A percentile compares a stretch with the other conserved stretches of the same genome.
Conservation (phyloP, 257 asterid species). For the Nyctanthes arbortristis region DNA sequence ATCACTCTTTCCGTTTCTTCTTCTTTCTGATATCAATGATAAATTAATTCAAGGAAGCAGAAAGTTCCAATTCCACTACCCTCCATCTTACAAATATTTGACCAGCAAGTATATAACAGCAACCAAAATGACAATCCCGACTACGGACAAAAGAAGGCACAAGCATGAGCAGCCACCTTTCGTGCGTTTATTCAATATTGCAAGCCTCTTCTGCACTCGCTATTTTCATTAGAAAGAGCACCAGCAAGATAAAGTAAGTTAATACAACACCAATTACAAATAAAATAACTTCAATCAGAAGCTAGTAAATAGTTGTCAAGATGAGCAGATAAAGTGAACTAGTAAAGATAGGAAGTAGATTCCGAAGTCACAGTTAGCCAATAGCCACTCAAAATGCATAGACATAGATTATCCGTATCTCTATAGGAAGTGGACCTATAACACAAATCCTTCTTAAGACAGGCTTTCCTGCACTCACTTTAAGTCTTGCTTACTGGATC, state of each 20-base stretch:
- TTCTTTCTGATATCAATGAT: conserved; percentile 34
- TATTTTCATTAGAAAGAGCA: conserved; percentile 27
- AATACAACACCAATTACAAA: conserved; percentile 13
- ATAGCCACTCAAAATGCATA: not conserved
- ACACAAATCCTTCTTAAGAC: not conserved
- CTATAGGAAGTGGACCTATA: too few relatives aligned
- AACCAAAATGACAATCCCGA: conserved; percentile 68
- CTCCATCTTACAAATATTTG: conserved; percentile 62
- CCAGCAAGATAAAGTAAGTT: conserved; percentile 8
- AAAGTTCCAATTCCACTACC: conserved; percentile 16
- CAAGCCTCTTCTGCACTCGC: conserved; percentile 83
- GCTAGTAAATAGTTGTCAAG: not conserved
- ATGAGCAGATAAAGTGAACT: not conserved
- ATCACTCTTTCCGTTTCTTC: conserved; percentile 44
- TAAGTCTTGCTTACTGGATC: too few relatives aligned
- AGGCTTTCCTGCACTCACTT: not conserved
- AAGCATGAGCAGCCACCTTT: conserved; percentile 95
- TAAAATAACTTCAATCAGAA: not conserved
- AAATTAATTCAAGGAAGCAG: not conserved
- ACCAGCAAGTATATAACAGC: conserved; percentile 64
- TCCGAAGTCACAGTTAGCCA: too few relatives aligned
- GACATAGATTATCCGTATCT: too few relatives aligned
- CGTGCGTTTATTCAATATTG: conserved; percentile 69
- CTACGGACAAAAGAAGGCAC: conserved; percentile 57
- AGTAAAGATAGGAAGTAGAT: too few relatives aligned